These are phyloP conservation scores for Aspergillus oerlinghausenensis DNA, from an alignment of 2,329 filamentous ascomycete genomes.

Conservation along the genomic window DNA sequence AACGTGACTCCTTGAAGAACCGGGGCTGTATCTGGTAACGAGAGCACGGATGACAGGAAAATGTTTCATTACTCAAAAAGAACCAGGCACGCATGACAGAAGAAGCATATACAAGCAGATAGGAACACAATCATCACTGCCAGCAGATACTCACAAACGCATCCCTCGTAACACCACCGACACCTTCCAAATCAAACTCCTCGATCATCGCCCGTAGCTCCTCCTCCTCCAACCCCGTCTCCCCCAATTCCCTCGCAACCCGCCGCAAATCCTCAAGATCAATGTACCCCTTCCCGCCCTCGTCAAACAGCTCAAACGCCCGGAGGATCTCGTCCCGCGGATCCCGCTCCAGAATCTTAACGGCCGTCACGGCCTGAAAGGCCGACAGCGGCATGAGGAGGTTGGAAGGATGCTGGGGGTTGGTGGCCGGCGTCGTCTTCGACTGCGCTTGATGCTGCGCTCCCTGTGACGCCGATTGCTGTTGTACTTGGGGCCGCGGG, in stretches of 20 bases:
- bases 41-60: neutral
- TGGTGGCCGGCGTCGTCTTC: constrained; percentile 35
- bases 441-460: constrained; percentile 35
- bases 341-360: constrained; percentile 75
- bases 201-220: constrained; percentile 96
- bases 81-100: too few species aligned
- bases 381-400: constrained; percentile 68
- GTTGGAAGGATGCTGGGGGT: constrained; percentile 56
- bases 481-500: constrained; percentile 55
- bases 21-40: neutral
- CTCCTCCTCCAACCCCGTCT: constrained; percentile 80
- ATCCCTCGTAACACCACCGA: constrained; percentile 66
- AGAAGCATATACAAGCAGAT: too few species aligned
- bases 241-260: constrained; percentile 85
- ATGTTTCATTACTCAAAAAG: neutral
- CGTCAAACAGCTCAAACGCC: constrained; percentile 90
- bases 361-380: constrained; percentile 73
- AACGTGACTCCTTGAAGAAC: neutral
- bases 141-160: constrained; percentile 65
- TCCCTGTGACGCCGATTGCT: constrained; percentile 21
- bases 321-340: constrained; percentile 86
- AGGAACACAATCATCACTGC: constrained; percentile 33
- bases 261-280: constrained; percentile 80
- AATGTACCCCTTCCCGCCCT: constrained; percentile 86
- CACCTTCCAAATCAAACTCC: constrained; percentile 92